These are phyloP conservation scores for Plenodomus lindquistii DNA, from an alignment of 2,329 filamentous ascomycete genomes.

Conservation along the genomic window DNA sequence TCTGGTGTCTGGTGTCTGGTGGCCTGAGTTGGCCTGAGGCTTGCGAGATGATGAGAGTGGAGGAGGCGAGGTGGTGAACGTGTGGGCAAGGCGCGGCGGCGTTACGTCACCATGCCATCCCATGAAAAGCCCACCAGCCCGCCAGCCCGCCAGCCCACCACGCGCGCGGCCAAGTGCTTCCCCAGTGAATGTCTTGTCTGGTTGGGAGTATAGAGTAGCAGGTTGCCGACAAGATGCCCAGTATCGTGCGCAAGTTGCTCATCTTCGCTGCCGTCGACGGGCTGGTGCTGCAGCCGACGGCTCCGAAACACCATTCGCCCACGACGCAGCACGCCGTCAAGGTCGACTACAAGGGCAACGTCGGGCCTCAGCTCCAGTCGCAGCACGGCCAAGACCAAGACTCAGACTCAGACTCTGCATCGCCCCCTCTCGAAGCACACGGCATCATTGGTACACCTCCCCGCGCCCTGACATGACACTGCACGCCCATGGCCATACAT, in stretches of 20 bases:
- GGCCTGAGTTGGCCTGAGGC: too few relatives aligned
- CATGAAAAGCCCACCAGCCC: too few relatives aligned
- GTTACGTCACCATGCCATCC: too few relatives aligned
- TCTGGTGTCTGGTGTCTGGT: too few relatives aligned
- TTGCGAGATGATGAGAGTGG: too few relatives aligned
- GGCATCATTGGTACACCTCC: slow-evolving; percentile 59
- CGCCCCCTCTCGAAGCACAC: slow-evolving; percentile 51
- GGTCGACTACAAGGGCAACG: slow-evolving; percentile 69
- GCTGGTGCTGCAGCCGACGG: slow-evolving; percentile 75
- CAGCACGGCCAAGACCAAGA: slow-evolving; percentile 44
- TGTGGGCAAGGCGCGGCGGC: too few relatives aligned
- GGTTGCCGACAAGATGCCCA: slow-evolving; percentile 70
- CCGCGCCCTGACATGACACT: background rate
- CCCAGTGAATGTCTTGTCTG: too few relatives aligned
- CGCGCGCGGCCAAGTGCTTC: too few relatives aligned
- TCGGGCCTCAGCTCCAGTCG: slow-evolving; percentile 53
- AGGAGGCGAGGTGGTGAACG: too few relatives aligned
- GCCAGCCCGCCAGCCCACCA: too few relatives aligned
- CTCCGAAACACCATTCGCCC: slow-evolving; percentile 59
- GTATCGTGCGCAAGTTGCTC: slow-evolving; percentile 76
- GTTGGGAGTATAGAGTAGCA: too few relatives aligned
- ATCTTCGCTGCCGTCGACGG: slow-evolving; percentile 83
- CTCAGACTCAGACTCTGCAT: too few relatives aligned
- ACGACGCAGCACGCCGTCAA: slow-evolving; percentile 62
- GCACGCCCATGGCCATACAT: background rate